Evolutionary conservation across 805 yeast species (phyloP).

Genomic region (Candida endomychidarum): DNA sequence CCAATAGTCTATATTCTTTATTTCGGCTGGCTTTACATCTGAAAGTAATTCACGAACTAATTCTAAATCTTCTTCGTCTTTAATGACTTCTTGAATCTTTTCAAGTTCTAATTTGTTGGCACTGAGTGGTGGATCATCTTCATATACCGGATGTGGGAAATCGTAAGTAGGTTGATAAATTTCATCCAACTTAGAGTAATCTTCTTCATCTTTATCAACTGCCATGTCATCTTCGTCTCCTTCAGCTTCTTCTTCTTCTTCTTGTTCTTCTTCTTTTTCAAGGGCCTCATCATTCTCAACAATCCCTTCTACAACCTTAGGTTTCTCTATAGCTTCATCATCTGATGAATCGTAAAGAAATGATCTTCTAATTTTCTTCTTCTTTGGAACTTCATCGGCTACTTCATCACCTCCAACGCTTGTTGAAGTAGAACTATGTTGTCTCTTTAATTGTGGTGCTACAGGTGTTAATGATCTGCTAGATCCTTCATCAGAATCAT

Average conservation of each 20-base stretch:
- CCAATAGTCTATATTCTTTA: slow-evolving; percentile 54
- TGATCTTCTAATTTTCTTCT: slow-evolving; percentile 17
- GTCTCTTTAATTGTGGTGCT: slow-evolving; percentile 28
- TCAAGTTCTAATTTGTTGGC: slow-evolving; percentile 40
- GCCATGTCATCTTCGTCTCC: slow-evolving; percentile 21
- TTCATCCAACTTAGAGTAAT: slow-evolving; percentile 28
- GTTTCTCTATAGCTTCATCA: slow-evolving; percentile 18
- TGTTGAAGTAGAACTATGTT: slow-evolving; percentile 25
- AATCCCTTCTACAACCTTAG: slow-evolving; percentile 21
- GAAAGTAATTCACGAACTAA: slow-evolving; percentile 49
- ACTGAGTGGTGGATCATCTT: slow-evolving; percentile 28
- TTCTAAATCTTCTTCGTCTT: slow-evolving; percentile 73
- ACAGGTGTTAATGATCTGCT: slow-evolving; percentile 39
- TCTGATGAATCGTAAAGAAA: slow-evolving; percentile 38
- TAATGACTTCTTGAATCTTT: slow-evolving; percentile 52
- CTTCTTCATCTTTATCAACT: slow-evolving; percentile 23
- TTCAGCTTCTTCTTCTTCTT: slow-evolving; percentile 16
- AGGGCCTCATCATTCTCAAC: slow-evolving; percentile 11
- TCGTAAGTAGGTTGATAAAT: slow-evolving; percentile 53
- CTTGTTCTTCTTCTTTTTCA: slow-evolving; percentile 19
- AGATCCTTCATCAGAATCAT: slow-evolving; percentile 37
- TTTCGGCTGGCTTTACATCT: slow-evolving; percentile 17
- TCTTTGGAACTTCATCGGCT: slow-evolving; percentile 24
- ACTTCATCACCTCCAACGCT: slow-evolving; percentile 18
- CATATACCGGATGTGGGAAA: slow-evolving; percentile 56